Conservation (phyloP, 495 filamentous ascomycete species). For the Xylaria longipes region DNA sequence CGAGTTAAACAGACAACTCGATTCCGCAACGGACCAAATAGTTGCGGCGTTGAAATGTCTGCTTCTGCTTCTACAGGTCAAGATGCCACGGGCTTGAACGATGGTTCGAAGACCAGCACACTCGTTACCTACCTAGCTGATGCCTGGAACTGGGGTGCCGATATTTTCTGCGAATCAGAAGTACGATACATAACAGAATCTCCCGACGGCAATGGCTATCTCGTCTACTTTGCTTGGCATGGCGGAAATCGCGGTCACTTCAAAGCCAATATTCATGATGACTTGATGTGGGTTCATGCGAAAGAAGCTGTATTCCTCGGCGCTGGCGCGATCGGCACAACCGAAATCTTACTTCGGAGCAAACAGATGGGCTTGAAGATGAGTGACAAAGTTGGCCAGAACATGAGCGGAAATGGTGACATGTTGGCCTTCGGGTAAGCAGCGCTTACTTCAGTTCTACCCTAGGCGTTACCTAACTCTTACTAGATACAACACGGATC, state of each 20-base stretch:
- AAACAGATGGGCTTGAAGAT: slow-evolving; percentile 63
- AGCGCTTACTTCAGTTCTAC: background rate
- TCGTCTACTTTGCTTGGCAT: slow-evolving; percentile 71
- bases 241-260: slow-evolving; percentile 64
- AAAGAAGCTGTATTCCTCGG: slow-evolving; percentile 66
- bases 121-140: slow-evolving; percentile 73
- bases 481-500: slow-evolving; percentile 62
- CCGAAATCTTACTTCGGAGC: slow-evolving; percentile 71
- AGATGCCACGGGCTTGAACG: slow-evolving; percentile 69
- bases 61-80: slow-evolving; percentile 64
- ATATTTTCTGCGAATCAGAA: slow-evolving; percentile 76
- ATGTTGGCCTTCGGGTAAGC: slow-evolving; percentile 66
- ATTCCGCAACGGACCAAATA: slow-evolving; percentile 65
- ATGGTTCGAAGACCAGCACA: slow-evolving; percentile 70
- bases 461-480: slow-evolving; percentile 25
- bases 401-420: slow-evolving; percentile 74
- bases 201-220: slow-evolving; percentile 57
- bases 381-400: slow-evolving; percentile 63
- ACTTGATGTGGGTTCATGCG: slow-evolving; percentile 74
- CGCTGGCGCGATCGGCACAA: slow-evolving; percentile 66
- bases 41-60: slow-evolving; percentile 66
- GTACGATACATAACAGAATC: slow-evolving; percentile 68
- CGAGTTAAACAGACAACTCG: slow-evolving; percentile 66
- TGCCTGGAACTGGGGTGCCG: slow-evolving; percentile 77
- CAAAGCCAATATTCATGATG: slow-evolving; percentile 60